A percentile compares a stretch with the other conserved stretches of the same genome.
Evolutionary conservation across 2,329 filamentous ascomycete genomes (phyloP).

Genomic region (Fusarium denticulatum): DNA sequence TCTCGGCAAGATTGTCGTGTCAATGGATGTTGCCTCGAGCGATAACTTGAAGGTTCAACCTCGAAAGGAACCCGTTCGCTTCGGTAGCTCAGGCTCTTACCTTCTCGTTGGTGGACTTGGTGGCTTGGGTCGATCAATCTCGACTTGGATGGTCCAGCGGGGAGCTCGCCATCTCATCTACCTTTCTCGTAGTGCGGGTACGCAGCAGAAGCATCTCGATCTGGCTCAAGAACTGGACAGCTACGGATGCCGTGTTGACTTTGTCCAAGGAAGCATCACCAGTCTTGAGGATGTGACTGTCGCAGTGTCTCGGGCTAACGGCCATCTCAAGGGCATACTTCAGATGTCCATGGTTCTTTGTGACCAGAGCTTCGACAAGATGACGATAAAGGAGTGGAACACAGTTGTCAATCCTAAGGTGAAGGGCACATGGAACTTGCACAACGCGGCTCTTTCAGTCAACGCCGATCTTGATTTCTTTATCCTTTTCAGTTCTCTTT

Average conservation of each 20-base stretch:
- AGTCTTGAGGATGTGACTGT: neutral
- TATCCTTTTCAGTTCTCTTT: neutral
- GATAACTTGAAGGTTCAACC: neutral
- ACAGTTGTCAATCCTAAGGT: neutral
- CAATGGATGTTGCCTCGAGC: neutral
- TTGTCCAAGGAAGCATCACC: neutral
- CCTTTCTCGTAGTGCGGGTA: neutral
- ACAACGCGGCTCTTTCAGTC: neutral
- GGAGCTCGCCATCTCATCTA: neutral
- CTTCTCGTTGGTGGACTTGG: neutral
- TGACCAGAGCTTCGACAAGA: neutral
- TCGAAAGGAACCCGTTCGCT: neutral
- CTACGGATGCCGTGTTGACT: neutral
- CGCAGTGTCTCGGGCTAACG: neutral
- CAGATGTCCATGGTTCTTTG: slow-evolving; percentile 7
- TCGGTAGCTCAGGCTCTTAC: neutral
- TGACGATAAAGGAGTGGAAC: neutral
- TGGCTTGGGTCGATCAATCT: neutral
- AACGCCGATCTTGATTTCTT: slow-evolving; percentile 3
- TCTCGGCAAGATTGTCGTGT: neutral
- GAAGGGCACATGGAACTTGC: neutral
- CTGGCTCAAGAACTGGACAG: neutral
- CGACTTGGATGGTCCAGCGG: neutral
- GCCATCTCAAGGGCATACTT: neutral
- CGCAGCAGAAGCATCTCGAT: neutral